Percentiles rank a stretch among this genome's conserved stretches.
Evolutionary conservation across 257 asterid genomes (phyloP).

Genomic region (Fraxinus excelsior): DNA sequence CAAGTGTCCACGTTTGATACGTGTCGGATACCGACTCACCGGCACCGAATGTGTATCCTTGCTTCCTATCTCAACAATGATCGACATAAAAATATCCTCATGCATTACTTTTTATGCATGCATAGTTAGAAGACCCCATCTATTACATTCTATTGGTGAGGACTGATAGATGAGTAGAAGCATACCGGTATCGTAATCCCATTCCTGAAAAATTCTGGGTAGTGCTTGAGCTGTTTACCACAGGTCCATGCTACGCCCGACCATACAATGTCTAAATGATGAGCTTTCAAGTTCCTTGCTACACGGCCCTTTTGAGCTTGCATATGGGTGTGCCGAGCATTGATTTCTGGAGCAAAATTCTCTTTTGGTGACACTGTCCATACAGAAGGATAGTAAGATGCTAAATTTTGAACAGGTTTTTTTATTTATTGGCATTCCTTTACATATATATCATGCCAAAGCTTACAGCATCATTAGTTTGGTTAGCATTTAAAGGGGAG

Average conservation of each 20-base stretch:
- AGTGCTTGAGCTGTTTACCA: conserved; percentile 91
- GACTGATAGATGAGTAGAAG: conserved; percentile 14
- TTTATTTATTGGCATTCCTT: neutral
- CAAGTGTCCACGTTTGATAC: too few relatives aligned
- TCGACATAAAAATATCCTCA: neutral
- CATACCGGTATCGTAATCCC: conserved; percentile 85
- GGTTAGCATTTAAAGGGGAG: neutral
- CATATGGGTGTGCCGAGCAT: conserved; percentile 50
- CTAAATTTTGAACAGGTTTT: conserved; percentile 20
- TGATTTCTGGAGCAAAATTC: conserved; percentile 46
- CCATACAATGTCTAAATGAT: conserved; percentile 78
- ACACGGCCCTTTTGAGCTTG: conserved; percentile 69
- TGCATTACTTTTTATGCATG: neutral
- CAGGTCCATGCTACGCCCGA: conserved; percentile 88
- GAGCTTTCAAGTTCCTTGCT: conserved; percentile 63
- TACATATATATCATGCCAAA: conserved; percentile 5
- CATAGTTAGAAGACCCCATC: neutral
- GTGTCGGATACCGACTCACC: too few relatives aligned
- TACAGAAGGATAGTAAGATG: conserved; percentile 8
- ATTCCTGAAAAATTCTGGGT: conserved; percentile 76
- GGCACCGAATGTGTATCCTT: too few relatives aligned
- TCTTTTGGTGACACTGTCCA: conserved; percentile 68
- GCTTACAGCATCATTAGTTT: neutral
- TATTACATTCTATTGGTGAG: neutral
- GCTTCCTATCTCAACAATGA: too few relatives aligned